Base-by-base conservation (phyloP, 352 stramenopile genomes). In the Phytopythium sindhum region DNA sequence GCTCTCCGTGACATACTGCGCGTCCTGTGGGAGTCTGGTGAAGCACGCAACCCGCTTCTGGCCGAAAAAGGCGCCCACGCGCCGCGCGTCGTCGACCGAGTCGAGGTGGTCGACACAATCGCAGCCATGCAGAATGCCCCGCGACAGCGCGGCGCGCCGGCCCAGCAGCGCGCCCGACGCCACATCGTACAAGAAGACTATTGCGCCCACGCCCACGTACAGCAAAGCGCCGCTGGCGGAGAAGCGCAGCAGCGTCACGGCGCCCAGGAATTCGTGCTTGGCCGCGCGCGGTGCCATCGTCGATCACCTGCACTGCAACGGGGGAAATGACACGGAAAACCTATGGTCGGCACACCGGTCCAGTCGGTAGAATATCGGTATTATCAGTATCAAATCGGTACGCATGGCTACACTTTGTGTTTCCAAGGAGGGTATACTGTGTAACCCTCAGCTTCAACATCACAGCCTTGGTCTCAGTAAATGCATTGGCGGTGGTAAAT, bases 201-300 rank as follows among this genome's bases (percentile, higher is more conserved):
- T 81, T 21, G 78, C 57, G 1, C 88, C 88, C 17, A 91, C 78
- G 45, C 83, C 86, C 6, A 89, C 85, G 62, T 89, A 93, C 5
- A 96, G 70, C 33, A 95, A 35, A 50, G 76, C 84, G 3, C 85
- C 86, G 67, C 90, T 70, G 4, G 56, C 48, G 1, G 85, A 92
- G 71, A 95, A 96, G 37, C 75, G 72, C 51, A 93, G 66, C 54
- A 93, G 72, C 65, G 88, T 95, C 57, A 96, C 88, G n/a, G 88
- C 83, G 58, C 88, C 86, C 21, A 94, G 58, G 69, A 87, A 94
- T 64, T 90, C 81, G 60, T 80, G 73, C 69, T 94, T 96, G 31
- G 64, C 63, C 39, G 70, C 70, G 17, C 24, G 26, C 44, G 29
- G 48, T 35, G 39, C 23, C 66, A 72, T 76, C 21, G 7, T 58